Evolutionary conservation across 768 basidiomycete species (phyloP), one percentile per base, ranked within the genome.

Genomic region (Ephemerocybe angulata): DNA sequence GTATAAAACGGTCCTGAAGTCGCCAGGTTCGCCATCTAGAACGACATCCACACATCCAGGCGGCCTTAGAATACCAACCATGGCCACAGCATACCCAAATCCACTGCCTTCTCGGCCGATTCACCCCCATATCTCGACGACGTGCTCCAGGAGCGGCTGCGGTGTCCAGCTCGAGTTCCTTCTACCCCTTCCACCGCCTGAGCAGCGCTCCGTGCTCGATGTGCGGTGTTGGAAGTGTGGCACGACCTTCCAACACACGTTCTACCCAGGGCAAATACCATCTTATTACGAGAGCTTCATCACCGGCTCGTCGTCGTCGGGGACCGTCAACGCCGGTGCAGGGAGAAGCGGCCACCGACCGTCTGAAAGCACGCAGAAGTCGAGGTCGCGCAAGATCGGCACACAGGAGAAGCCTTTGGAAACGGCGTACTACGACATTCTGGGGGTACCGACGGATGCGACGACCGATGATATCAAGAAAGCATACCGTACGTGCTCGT

Each of bases 381-480:
- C 80, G 47, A 86, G 80, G 65, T 80, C 84, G 10, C 74, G 92
- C 56, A 91, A 89, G 76, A 91, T 93, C 58, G 92, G 92, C 1
- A 90, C 92, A 17, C 90, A 94, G 67, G 90, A 92, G 58, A 79
- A 84, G 52, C 93, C 93, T 5, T 73, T 96, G 33, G 93, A 96
- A 65, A 93, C 88, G 0, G 86, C 80, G n/a, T 95, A 94, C 70
- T 96, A 95, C 63, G 92, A 96, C 65, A 77, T 90, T 21, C 76
- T 95, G 4, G 90, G 88, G 6, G 80, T 95, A 1, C 69, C 87
- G 0, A 77, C 88, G 17, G 80, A 84, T 58, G 92, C 92, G 6
- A 85, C 86, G 15, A 79, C 80, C 3, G 91, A 93, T 17, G 93
- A 95, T 47, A 79, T 96, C 66, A 95, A 95, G 79, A 93, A 89